Evolutionary conservation across 139 green algal genomes (phyloP), one percentile per base, ranked within the genome.

Genomic region (Picochlorum sp.): DNA sequence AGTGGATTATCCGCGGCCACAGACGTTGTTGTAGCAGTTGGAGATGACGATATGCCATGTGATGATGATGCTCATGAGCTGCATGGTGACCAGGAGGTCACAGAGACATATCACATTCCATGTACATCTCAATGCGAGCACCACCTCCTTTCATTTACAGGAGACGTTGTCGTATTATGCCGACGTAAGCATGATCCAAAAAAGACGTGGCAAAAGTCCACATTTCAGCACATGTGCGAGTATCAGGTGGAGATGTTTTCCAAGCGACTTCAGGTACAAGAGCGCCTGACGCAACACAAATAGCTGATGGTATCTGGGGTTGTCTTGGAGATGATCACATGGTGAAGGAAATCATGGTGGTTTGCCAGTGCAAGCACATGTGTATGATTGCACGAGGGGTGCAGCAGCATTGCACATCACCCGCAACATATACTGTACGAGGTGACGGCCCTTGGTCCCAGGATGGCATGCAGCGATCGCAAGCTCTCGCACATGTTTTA

Each of bases 141-240:
- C 80, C 92, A 98, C 72, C 82, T 98, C 78, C 81, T 98, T 65
- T 92, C 93, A 0, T 98, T 98, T 45, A 87, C 96, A 59, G 93
- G 93, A 47, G 58, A 8, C 0, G 64, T 88, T 6, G 55, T 79
- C 26, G 65, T 95, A 13, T 41, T 41, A 41, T 41, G 34, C 4
- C 34, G 34, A 41, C 34, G 34, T 11, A 9, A 41, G 34, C 34
- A 41, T 9, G 34, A 41, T 41, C 34, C 34, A 41, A 41, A 41
- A 11, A 41, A 41, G 34, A 41, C 34, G 8, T 41, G 34, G 34
- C 34, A 41, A 41, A 41, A 11, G 34, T 4, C 34, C 7, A 13
- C 34, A 9, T 41, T 41, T 2, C 34, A 41, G 34, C 34, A 41
- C 34, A 8, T 54, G 16, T 31, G 87, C 4, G 41, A 71, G 62